A percentile compares a stretch with the other conserved stretches of the same genome.
Evolutionary conservation across 805 yeast genomes (phyloP).

Genomic region (Kodamaea leandrae): DNA sequence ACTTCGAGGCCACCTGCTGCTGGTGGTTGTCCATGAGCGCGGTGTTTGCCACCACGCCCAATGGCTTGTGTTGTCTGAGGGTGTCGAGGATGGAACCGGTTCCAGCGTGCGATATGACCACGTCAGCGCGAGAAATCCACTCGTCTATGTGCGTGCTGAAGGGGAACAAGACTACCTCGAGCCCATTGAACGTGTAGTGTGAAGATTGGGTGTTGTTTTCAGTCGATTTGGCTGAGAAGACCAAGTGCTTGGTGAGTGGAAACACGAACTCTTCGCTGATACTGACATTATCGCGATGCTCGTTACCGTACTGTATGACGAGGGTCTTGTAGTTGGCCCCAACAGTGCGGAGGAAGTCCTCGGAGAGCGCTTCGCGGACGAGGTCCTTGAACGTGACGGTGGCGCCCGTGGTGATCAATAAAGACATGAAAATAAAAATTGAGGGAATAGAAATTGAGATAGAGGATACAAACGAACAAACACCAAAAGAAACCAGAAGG

Average conservation of each 20-base stretch:
- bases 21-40: conserved; percentile 87
- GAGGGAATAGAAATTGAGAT: not conserved
- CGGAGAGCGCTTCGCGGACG: conserved; percentile 24
- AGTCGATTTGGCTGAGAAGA: not conserved
- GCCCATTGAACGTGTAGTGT: conserved; percentile 22
- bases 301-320: conserved; percentile 61
- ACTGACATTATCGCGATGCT: conserved; percentile 13
- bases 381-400: conserved; percentile 75
- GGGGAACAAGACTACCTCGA: conserved; percentile 28
- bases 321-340: conserved; percentile 21
- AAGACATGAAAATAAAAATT: conserved; percentile 3
- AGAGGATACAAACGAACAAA: not conserved
- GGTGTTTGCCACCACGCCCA: conserved; percentile 71
- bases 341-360: conserved; percentile 1
- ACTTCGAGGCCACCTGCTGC: conserved; percentile 57
- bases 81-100: conserved; percentile 91
- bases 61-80: conserved; percentile 50
- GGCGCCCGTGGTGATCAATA: conserved; percentile 83
- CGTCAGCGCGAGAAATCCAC: conserved; percentile 45
- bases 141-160: conserved; percentile 25
- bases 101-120: conserved; percentile 85
- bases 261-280: conserved; percentile 3
- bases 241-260: not conserved
- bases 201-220: not conserved
- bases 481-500: too few species aligned